A percentile compares a stretch with the other conserved stretches of the same genome.
Conservation (phyloP, 352 stramenopile species). For the Globisporangium parvum region DNA sequence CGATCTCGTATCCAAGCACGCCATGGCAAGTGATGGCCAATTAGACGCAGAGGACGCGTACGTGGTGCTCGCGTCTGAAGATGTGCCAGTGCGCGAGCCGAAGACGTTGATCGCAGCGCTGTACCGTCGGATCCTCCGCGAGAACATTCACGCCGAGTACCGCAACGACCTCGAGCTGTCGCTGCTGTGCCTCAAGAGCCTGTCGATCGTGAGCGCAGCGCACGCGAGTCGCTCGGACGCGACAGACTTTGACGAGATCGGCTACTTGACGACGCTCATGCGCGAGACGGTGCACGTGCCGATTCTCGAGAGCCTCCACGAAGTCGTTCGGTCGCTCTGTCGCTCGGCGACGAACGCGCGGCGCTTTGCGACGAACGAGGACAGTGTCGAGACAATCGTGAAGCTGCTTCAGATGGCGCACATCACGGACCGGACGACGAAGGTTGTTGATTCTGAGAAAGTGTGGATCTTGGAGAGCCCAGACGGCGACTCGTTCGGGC, state of each 20-base stretch:
- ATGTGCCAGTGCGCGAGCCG: conserved; percentile 52
- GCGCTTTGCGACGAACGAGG: conserved; percentile 33
- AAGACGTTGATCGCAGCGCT: conserved; percentile 44
- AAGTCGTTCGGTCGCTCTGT: conserved; percentile 51
- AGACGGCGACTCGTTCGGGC: conserved; percentile 20
- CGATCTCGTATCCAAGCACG: conserved; percentile 40
- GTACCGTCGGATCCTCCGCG: conserved; percentile 70
- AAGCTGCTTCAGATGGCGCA: conserved; percentile 67
- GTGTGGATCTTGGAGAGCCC: conserved; percentile 41
- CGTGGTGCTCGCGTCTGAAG: conserved; percentile 32
- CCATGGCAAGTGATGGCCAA: conserved; percentile 26
- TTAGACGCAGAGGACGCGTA: conserved; percentile 47
- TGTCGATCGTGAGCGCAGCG: conserved; percentile 54
- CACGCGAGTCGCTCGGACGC: conserved; percentile 29
- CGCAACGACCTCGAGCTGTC: conserved; percentile 56
- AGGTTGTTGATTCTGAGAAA: conserved; percentile 24
- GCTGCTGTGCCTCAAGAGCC: conserved; percentile 52
- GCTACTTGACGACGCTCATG: conserved; percentile 60
- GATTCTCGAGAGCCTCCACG: conserved; percentile 49
- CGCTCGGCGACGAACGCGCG: conserved; percentile 45
- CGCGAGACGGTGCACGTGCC: conserved; percentile 50
- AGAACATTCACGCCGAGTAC: conserved; percentile 69
- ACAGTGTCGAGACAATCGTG: conserved; percentile 40
- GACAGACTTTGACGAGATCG: conserved; percentile 63
- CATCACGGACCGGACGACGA: conserved; percentile 21